These are phyloP conservation scores for Aspergillus oerlinghausenensis DNA, from an alignment of 2,329 filamentous ascomycete species.

Conservation along the genomic window DNA sequence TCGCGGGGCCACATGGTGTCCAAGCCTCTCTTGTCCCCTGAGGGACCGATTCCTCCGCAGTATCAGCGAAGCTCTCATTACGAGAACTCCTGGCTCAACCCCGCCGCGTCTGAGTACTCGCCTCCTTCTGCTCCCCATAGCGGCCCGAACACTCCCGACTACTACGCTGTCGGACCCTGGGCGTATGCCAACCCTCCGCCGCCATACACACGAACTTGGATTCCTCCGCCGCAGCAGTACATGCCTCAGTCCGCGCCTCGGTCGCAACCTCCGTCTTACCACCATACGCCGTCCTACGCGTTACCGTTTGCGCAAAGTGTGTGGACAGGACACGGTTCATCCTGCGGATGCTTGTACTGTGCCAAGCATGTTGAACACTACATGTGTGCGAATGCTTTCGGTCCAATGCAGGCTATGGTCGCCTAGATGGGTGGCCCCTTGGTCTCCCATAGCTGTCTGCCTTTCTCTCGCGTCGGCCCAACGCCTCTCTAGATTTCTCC, in stretches of 20 bases:
- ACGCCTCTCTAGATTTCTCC: conserved; percentile 12
- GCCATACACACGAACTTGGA: conserved; percentile 39
- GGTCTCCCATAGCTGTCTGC: conserved; percentile 3
- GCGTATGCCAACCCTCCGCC: conserved; percentile 39
- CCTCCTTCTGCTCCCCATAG: conserved; percentile 47
- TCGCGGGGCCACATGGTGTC: conserved; percentile 48
- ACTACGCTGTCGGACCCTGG: conserved; percentile 43
- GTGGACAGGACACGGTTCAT: conserved; percentile 45
- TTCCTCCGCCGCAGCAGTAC: conserved; percentile 32
- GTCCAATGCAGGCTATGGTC: conserved; percentile 42
- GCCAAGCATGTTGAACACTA: conserved; percentile 48
- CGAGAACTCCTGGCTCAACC: conserved; percentile 50
- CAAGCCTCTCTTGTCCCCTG: conserved; percentile 47
- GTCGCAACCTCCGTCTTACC: conserved; percentile 44
- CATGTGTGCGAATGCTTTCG: conserved; percentile 42
- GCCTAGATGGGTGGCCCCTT: conserved; percentile 27
- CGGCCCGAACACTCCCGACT: conserved; percentile 45
- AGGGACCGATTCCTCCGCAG: conserved; percentile 47
- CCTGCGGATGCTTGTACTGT: conserved; percentile 47
- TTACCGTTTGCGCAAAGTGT: conserved; percentile 43
- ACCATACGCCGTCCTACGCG: conserved; percentile 46
- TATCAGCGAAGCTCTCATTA: conserved; percentile 43
- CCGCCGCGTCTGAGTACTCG: conserved; percentile 47
- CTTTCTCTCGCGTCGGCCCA: conserved; percentile 3
- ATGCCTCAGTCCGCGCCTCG: conserved; percentile 34